Conservation (phyloP, 768 basidiomycete genomes). For the Panaeolus cyanescens region DNA sequence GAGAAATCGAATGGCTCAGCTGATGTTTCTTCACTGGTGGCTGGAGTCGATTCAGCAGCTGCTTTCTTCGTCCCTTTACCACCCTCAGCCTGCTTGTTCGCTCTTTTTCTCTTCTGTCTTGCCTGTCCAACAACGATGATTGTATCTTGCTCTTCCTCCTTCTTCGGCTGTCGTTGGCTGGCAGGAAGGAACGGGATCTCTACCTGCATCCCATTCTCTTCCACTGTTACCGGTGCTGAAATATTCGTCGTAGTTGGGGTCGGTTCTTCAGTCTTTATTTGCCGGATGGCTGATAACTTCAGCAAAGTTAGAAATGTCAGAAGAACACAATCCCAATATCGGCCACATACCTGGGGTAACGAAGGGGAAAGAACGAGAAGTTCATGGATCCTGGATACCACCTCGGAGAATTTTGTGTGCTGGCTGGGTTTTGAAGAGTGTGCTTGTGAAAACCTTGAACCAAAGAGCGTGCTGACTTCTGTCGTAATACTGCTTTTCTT, state of each 20-base stretch:
- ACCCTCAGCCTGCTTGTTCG: conserved; percentile 25
- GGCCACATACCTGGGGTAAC: conserved; percentile 42
- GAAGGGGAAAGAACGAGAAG: conserved; percentile 62
- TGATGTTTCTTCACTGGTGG: conserved; percentile 27
- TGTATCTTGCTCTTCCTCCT: conserved; percentile 62
- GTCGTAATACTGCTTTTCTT: conserved; percentile 27
- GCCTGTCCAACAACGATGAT: conserved; percentile 75
- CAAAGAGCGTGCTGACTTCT: conserved; percentile 49
- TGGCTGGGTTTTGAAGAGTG: background rate
- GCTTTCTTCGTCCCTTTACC: conserved; percentile 12
- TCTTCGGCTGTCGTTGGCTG: conserved; percentile 46
- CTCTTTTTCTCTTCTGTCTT: conserved; percentile 65
- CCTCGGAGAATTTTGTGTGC: conserved; percentile 20
- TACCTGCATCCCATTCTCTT: conserved; percentile 45
- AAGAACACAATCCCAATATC: no score
- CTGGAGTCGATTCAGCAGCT: conserved; percentile 20
- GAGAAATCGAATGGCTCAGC: conserved; percentile 67
- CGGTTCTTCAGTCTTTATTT: conserved; percentile 9
- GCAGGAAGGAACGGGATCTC: conserved; percentile 83
- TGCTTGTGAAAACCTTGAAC: conserved; percentile 22
- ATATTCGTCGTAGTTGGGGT: conserved; percentile 8
- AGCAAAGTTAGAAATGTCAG: background rate
- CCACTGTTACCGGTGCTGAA: conserved; percentile 17
- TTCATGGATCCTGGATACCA: conserved; percentile 69
- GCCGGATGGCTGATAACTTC: conserved; percentile 11